A percentile compares a stretch with the other conserved stretches of the same genome.
phyloP scores from a whole-genome alignment of 1,139 yeast genomes.

The Saccharomyces hybrid region DNA sequence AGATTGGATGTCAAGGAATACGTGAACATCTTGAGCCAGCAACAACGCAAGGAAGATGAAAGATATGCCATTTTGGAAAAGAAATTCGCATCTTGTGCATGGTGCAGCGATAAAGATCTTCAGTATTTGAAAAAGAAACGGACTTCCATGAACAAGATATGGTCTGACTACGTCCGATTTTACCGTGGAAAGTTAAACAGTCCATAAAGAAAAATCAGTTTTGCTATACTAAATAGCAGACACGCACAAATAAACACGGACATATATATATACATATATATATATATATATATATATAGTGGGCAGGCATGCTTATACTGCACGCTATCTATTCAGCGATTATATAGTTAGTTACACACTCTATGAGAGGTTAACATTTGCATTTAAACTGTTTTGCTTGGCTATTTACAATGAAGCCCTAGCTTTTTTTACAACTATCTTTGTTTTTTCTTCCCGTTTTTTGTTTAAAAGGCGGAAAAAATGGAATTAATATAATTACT shows the following conservation, averaged over 20 bases:
- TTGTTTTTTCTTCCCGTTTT: not conserved
- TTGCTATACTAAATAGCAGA: not conserved
- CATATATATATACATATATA: too few relatives aligned
- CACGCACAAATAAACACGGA: not conserved
- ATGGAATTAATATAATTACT: not conserved
- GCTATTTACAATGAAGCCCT: not conserved
- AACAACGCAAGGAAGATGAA: slow-evolving; percentile 3
- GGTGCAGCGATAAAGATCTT: slow-evolving; percentile 4
- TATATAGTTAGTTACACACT: not conserved
- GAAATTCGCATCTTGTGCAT: slow-evolving; percentile 2
- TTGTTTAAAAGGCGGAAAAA: not conserved
- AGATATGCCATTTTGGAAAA: slow-evolving; percentile 3
- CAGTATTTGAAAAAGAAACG: slow-evolving; percentile 3
- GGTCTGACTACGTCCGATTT: slow-evolving; percentile 4
- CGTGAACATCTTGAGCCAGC: slow-evolving; percentile 1
- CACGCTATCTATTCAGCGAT: not conserved
- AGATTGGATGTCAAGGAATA: not conserved
- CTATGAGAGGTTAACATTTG: not conserved
- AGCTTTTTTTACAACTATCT: not conserved
- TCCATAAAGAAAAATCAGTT: not conserved
- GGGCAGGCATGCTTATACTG: not conserved
- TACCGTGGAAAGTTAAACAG: slow-evolving; percentile 1
- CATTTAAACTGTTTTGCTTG: not conserved
- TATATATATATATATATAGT: not conserved
- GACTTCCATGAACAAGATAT: slow-evolving; percentile 3